These are phyloP conservation scores for Phycomyces nitens DNA, from an alignment of 192 early-diverging fungal species.

Conservation along the genomic window DNA sequence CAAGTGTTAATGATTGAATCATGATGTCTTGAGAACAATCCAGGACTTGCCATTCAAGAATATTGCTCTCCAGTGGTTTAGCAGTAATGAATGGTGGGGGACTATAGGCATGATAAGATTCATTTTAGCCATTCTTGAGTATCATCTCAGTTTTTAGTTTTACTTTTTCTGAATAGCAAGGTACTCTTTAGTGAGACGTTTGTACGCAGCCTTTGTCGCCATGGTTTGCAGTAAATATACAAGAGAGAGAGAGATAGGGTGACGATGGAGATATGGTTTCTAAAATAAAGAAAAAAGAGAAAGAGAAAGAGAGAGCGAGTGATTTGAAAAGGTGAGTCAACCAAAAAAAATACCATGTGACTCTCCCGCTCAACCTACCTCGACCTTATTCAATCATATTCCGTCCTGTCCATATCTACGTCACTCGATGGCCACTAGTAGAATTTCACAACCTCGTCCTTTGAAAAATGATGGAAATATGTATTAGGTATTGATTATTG, in stretches of 20 bases:
- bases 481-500: no score
- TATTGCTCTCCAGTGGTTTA: constrained; percentile 89
- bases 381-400: no score
- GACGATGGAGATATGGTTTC: no score
- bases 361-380: no score
- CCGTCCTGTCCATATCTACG: no score
- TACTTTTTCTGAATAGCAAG: constrained; percentile 62
- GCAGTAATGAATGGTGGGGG: constrained; percentile 89
- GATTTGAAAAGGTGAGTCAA: no score
- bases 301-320: not conserved
- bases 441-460: no score
- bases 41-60: constrained; percentile 88
- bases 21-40: no score
- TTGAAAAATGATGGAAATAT: no score
- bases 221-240: constrained; percentile 35
- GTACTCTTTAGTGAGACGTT: constrained; percentile 79
- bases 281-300: not conserved
- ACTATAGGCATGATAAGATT: constrained; percentile 32
- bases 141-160: not conserved
- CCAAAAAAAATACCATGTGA: no score
- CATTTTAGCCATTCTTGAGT: not conserved
- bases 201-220: constrained; percentile 80
- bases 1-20: no score
- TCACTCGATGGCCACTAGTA: no score
- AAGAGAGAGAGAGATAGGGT: not conserved